Conservation (phyloP, 768 basidiomycete species). For the Gyrodon lividus region DNA sequence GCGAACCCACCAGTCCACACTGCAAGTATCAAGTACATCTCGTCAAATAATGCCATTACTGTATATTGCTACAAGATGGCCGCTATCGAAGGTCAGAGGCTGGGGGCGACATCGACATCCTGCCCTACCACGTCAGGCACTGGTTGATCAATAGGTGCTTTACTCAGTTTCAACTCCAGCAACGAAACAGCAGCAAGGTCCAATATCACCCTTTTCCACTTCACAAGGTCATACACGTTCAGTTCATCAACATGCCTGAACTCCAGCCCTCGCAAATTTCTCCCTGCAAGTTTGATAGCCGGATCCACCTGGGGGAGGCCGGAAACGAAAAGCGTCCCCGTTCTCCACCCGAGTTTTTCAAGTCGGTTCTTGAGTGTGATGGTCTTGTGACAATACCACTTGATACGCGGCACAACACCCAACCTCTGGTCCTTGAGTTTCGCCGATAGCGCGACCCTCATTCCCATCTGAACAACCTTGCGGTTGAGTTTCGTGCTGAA, state of each 20-base stretch:
- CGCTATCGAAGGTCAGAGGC: neutral
- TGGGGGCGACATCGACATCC: neutral
- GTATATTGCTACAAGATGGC: no score
- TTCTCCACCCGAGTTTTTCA: constrained; percentile 61
- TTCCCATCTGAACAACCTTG: constrained; percentile 90
- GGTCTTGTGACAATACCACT: constrained; percentile 75
- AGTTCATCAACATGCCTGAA: constrained; percentile 63
- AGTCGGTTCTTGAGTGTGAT: constrained; percentile 62
- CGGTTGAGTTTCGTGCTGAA: constrained; percentile 91
- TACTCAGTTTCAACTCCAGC: constrained; percentile 64
- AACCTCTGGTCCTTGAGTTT: constrained; percentile 75
- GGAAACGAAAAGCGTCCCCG: constrained; percentile 71
- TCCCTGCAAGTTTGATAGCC: constrained; percentile 58
- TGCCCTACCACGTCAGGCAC: constrained; percentile 10
- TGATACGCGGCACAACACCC: constrained; percentile 70
- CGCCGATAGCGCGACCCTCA: constrained; percentile 84
- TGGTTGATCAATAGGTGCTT: constrained; percentile 20
- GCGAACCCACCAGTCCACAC: neutral
- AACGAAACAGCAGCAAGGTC: constrained; percentile 82
- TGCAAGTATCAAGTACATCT: no score
- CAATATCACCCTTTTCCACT: constrained; percentile 78
- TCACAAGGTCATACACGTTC: constrained; percentile 79
- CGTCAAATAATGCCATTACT: no score
- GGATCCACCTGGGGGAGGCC: constrained; percentile 55
- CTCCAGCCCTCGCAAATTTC: constrained; percentile 71